Evolutionary conservation across 257 asterid species (phyloP).

Genomic region (Marsdenia floribunda): DNA sequence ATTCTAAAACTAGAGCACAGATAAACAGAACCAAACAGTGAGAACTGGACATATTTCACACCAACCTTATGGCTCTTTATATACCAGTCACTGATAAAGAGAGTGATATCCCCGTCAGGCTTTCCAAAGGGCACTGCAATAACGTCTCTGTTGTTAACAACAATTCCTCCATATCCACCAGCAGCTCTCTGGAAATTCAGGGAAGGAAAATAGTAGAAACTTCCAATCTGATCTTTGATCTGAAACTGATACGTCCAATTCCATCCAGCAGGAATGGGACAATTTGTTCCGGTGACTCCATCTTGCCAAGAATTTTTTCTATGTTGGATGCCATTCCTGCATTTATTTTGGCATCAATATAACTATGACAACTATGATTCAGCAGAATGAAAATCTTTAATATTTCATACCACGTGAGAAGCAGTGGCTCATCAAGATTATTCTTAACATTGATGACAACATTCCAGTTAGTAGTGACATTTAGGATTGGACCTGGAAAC

Average conservation of each 20-base stretch:
- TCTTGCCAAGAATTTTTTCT: constrained; percentile 93
- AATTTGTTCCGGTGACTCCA: constrained; percentile 90
- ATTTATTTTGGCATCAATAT: constrained; percentile 15
- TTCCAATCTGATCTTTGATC: constrained; percentile 94
- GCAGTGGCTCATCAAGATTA: constrained; percentile 80
- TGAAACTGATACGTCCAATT: constrained; percentile 97
- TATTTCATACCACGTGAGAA: constrained; percentile 69
- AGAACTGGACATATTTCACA: not conserved
- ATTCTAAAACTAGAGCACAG: constrained; percentile 8
- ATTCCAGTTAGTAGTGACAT: constrained; percentile 92
- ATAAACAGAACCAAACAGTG: not conserved
- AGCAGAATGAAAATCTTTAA: not conserved
- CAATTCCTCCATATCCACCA: constrained; percentile 88
- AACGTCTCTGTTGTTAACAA: constrained; percentile 67
- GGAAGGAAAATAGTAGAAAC: constrained; percentile 89
- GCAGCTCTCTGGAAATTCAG: constrained; percentile 65
- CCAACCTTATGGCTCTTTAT: constrained; percentile 78
- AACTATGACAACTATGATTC: too few relatives aligned
- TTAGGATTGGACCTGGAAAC: constrained; percentile 87
- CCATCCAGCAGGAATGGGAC: constrained; percentile 95
- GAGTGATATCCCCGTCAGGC: constrained; percentile 83
- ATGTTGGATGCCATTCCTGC: constrained; percentile 91
- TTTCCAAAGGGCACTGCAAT: constrained; percentile 68
- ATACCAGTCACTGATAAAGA: constrained; percentile 83
- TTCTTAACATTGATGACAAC: constrained; percentile 80